Percentiles rank a stretch among this genome's conserved stretches.
These are phyloP conservation scores for Amanita phalloides DNA, from an alignment of 768 basidiomycete species.

Conservation along the genomic window DNA sequence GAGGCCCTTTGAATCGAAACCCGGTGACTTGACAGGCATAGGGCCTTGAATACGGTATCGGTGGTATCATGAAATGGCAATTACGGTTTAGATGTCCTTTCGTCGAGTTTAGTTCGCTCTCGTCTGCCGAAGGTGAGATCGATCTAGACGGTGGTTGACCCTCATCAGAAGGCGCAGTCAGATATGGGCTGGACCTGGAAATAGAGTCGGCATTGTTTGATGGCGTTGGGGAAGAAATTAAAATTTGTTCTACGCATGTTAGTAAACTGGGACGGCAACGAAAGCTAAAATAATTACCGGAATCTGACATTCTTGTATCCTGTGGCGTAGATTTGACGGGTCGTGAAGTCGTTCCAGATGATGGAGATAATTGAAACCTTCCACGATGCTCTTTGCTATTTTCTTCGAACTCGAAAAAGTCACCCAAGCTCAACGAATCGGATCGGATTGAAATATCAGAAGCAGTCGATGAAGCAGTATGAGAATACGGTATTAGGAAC, in stretches of 20 bases:
- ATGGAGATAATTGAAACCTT: conserved; percentile 13
- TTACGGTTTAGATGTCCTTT: not conserved
- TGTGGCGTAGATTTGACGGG: not conserved
- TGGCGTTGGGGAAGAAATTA: not conserved
- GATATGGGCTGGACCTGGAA: not conserved
- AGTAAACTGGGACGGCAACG: not conserved
- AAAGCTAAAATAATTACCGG: not conserved
- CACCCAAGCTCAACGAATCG: conserved; percentile 14
- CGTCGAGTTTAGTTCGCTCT: not conserved
- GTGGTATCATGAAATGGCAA: not conserved
- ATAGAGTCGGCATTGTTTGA: not conserved
- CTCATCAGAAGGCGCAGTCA: conserved; percentile 13
- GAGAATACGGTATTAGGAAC: not conserved
- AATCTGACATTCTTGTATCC: not conserved
- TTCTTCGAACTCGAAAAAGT: conserved; percentile 9
- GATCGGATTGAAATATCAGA: conserved; percentile 8
- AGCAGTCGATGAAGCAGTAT: not conserved
- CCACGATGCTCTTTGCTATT: conserved; percentile 10
- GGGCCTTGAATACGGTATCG: conserved; percentile 2
- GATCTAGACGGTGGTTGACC: conserved; percentile 19
- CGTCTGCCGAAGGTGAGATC: conserved; percentile 16
- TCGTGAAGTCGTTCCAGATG: not conserved
- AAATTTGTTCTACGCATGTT: not conserved
- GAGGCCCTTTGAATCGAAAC: conserved; percentile 52
- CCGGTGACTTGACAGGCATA: not conserved